Base-by-base conservation (phyloP, 179 eudicot genomes). In the Corrigiola litoralis region DNA sequence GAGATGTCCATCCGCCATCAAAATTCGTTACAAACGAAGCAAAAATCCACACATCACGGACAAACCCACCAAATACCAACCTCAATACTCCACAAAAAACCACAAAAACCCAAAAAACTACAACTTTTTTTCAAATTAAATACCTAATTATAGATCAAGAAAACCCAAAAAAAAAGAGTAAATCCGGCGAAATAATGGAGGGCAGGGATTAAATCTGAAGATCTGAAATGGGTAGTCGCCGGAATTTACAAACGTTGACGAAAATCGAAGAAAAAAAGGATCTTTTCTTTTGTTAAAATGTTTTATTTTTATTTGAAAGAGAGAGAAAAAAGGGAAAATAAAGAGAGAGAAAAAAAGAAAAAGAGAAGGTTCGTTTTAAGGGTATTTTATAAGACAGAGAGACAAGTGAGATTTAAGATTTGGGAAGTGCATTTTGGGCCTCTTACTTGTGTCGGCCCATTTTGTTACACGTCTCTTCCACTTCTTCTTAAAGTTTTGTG, bases 1-100 rank as follows among this genome's bases (percentile, higher is more conserved):
- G 42, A 28, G 60, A 71, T 31, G 48, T 57, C 51, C 60, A 71
- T 64, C 64, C 50, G 45, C 60, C 75, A 63, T 63, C 21, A 27
- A 51, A 38, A 54, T 16, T 29, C 62, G 51, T 71, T 37, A 56
- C 58, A 62, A 55, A 14, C 57, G 16, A 63, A 34, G 63, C 57
- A 14, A 20, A 14, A 53, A 40, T 7, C 27, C 25, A 42, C 49
- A 23, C 60, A 52, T 27, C 23, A 24, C 37, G 47, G 28, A 37
- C 11, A 32, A 70, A 34, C 16, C 61, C 53, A 44, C 31, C 21
- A 29, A 25, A n/a, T n/a, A n/a, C 32, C 28, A 17, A 33, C 40
- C 13, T 4, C 16, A 3, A 5, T 10, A 38, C 18, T 10, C 48
- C 0, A 23, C 12, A 1, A 7, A 54, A 44, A 63, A 10, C 16